Evolutionary conservation across 2,329 filamentous ascomycete genomes (phyloP).

Genomic region (Emericellopsis cladophorae): DNA sequence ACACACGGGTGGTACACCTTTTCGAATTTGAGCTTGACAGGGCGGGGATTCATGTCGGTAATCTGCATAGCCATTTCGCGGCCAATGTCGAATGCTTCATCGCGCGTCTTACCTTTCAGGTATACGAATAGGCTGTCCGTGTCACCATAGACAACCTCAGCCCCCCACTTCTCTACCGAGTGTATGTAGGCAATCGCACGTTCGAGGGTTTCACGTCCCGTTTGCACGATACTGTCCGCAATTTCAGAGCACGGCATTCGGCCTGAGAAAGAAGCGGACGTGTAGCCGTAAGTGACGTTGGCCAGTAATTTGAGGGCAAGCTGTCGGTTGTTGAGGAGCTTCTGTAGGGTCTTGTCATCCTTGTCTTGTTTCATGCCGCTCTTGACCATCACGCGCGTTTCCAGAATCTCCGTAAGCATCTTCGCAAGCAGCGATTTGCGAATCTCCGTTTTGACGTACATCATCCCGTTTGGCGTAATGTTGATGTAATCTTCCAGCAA

Average conservation of each 20-base stretch:
- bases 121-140: constrained; percentile 92
- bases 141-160: constrained; percentile 95
- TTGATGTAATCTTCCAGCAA: constrained; percentile 79
- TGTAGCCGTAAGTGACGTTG: constrained; percentile 98
- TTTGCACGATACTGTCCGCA: constrained; percentile 95
- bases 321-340: constrained; percentile 84
- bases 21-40: constrained; percentile 94
- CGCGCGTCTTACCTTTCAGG: constrained; percentile 73
- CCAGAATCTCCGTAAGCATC: constrained; percentile 91
- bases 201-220: constrained; percentile 86
- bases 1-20: constrained; percentile 97
- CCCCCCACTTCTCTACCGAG: constrained; percentile 73
- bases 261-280: constrained; percentile 90
- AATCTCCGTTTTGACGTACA: constrained; percentile 78
- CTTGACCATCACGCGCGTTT: constrained; percentile 96
- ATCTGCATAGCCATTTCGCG: constrained; percentile 82
- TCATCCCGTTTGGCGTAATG: constrained; percentile 90
- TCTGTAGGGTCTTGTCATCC: constrained; percentile 73
- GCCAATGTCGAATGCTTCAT: constrained; percentile 85
- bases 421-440: constrained; percentile 86
- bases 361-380: constrained; percentile 91
- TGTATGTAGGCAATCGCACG: constrained; percentile 89
- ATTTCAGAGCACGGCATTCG: constrained; percentile 98
- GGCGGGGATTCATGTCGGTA: constrained; percentile 79
- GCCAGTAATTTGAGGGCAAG: constrained; percentile 89